Base-by-base conservation (phyloP, 2,329 filamentous ascomycete genomes). In the Plectosphaerella cucumerina region DNA sequence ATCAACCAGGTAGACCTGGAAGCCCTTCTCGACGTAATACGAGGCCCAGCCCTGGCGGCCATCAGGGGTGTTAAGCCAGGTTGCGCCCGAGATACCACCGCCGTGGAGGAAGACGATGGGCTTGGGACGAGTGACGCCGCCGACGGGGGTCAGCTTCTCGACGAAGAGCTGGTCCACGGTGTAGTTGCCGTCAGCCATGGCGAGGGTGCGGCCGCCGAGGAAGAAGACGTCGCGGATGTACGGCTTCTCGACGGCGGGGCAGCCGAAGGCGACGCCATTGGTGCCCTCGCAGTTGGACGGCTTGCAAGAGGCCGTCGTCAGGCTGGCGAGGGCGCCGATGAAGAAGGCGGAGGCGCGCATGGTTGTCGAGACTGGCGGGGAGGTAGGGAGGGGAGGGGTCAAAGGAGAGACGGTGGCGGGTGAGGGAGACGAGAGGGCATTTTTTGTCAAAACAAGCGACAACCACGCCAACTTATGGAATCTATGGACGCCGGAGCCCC, bases 1-100 rank as follows among this genome's bases (percentile, higher is more conserved):
- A 52, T 74, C 70, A 6, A 66, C 60, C 41, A 74, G 60, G 51
- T 72, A 73, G 46, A 74, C 63, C 21, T 64, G 63, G 53, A 72
- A 68, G n/a, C 70, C 70, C 37, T 65, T 56, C 22, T 63, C 61
- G 3, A 73, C 56, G 50, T 73, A 74, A 53, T 66, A 70, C 1
- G 68, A 67, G 2, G 70, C 65, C 66, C 70, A 73, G n/a, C 70
- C 70, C 50, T 61, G 62, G 14, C 70, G 64, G 39, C 64, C 64
- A 51, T 73, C 70, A 2, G 72, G 71, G 11, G 68, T 74, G 48
- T 69, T 66, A 14, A 74, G 61, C 58, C 64, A 65, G 21, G 63
- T 62, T 39, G 64, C 61, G 23, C 61, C 63, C 4, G 62, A 62
- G 14, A 62, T 58, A 9, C 60, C 64, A 17, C 62, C 62, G 31